Base-by-base conservation (phyloP, 805 yeast genomes). In the Alloascoidea hylecoeti region DNA sequence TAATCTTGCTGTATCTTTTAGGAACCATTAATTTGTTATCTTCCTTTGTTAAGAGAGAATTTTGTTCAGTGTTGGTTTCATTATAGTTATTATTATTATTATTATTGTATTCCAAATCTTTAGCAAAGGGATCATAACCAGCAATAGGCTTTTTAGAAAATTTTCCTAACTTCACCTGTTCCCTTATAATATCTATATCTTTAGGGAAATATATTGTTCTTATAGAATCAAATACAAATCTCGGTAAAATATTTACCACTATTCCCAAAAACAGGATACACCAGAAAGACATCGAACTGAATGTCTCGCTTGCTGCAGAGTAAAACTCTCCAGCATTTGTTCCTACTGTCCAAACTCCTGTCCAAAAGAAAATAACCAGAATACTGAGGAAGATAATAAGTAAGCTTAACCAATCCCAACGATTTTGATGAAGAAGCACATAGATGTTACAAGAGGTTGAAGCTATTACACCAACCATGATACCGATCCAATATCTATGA, bases 361-460 rank as follows among this genome's bases (percentile, higher is more conserved):
- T 72, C 94, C 94, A 82, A 51, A 75, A 70, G 47, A 68, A 78
- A 14, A 80, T 63, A 34, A 80, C 46, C 43, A 77, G 51, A 38
- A 66, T 64, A 12, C 85, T 75, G 35, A 83, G 50, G 1, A 66
- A 57, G 40, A 62, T 58, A 42, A 78, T 66, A 16, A 74, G 49
- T 17, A 68, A 38, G 15, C 81, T 64, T 16, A 82, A 50, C 77
- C 80, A 75, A 56, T 82, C 94, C 94, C 94, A 83, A 45, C 86
- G 59, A 43, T 65, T 66, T 57, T 79, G 88, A 49, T 75, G 78
- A 42, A 77, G 53, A 46, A 81, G 49, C 19, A 83, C 76, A 55
- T 75, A 79, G 14, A 74, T 42, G 57, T 83, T 72, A 56, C 83
- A 74, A 1, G 82, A 63, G 17, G 75, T 56, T 38, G 78, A 80